These are phyloP conservation scores for Citropsis articulata DNA, from an alignment of 345 rosid species.

Conservation along the genomic window DNA sequence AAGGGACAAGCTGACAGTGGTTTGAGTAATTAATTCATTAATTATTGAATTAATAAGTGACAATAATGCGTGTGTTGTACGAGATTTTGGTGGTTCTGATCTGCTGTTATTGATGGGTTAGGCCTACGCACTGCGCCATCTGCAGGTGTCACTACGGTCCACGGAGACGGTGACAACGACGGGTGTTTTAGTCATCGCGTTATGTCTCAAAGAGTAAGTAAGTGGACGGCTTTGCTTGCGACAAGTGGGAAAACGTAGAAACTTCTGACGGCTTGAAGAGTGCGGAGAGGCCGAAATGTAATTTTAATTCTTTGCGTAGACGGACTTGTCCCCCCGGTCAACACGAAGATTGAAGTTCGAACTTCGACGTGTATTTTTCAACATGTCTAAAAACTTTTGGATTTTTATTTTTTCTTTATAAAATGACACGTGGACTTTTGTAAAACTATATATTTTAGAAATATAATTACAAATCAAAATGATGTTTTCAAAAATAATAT, in stretches of 20 bases:
- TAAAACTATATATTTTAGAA: no score
- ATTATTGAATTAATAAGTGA: neutral
- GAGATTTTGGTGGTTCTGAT: neutral
- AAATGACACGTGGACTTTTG: no score
- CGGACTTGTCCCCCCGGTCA: no score
- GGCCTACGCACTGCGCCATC: neutral
- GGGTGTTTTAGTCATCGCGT: neutral
- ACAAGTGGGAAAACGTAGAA: neutral
- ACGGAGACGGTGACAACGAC: no score
- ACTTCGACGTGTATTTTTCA: no score
- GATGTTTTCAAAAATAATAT: no score
- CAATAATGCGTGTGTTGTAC: neutral
- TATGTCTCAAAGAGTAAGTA: no score
- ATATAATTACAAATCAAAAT: no score
- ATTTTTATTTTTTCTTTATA: no score
- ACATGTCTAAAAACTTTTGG: no score
- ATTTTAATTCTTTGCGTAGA: neutral
- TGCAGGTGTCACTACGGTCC: neutral
- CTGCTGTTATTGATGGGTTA: neutral
- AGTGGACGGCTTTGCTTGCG: neutral
- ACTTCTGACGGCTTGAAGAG: neutral
- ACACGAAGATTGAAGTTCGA: no score
- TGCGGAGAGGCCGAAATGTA: no score
- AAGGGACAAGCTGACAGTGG: neutral
- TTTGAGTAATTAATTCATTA: neutral